A percentile compares a stretch with the other conserved stretches of the same genome.
Evolutionary conservation across 257 asterid species (phyloP).

Genomic region (Solanum verrucosum): DNA sequence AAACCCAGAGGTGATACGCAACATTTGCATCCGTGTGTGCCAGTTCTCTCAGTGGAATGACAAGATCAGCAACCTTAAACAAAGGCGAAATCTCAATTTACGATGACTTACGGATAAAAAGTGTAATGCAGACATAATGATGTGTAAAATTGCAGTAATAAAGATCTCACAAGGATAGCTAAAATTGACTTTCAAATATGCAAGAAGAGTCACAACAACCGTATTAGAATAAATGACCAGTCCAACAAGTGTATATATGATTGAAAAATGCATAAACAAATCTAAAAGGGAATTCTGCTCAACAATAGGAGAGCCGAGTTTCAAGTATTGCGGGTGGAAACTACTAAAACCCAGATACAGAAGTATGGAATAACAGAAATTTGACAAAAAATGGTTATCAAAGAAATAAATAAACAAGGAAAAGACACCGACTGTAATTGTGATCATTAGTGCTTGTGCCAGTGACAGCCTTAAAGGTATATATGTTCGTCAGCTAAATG

Average conservation of each 20-base stretch:
- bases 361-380: neutral
- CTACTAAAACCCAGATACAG: neutral
- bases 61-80: constrained; percentile 80
- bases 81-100: neutral
- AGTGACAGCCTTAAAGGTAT: neutral
- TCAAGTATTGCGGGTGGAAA: neutral
- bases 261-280: neutral
- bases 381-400: neutral
- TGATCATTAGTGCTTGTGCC: neutral
- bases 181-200: neutral
- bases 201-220: neutral
- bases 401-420: neutral
- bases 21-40: constrained; percentile 94
- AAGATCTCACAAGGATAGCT: neutral
- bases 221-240: neutral
- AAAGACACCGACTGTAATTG: neutral
- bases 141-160: neutral
- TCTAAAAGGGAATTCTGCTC: neutral
- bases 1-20: constrained; percentile 94
- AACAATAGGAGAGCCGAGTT: neutral
- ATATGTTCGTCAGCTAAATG: constrained; percentile 1
- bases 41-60: constrained; percentile 87
- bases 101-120: neutral
- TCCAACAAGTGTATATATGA: neutral
- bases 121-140: neutral